phyloP scores from a whole-genome alignment of 805 yeast species.

The Sugiyamaella boreocaroliniensis region DNA sequence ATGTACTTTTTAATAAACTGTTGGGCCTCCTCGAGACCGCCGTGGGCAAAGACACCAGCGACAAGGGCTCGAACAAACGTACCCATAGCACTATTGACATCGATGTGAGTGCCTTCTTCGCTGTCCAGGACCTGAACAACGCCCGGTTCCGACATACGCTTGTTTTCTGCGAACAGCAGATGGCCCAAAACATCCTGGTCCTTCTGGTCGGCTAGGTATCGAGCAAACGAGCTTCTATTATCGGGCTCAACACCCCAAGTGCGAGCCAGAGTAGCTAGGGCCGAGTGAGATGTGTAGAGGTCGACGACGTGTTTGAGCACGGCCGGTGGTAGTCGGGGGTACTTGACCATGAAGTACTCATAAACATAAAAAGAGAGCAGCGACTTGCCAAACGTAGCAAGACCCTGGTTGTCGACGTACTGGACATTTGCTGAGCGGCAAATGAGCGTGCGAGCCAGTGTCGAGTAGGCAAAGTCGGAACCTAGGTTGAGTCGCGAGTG shows the following conservation, averaged over 20 bases:
- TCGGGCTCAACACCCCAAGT: constrained; percentile 89
- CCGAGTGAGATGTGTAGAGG: constrained; percentile 61
- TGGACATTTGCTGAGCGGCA: constrained; percentile 41
- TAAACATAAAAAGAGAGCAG: constrained; percentile 68
- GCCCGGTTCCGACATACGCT: constrained; percentile 16
- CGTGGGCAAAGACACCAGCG: constrained; percentile 74
- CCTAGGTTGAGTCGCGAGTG: constrained; percentile 72
- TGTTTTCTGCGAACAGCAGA: constrained; percentile 14
- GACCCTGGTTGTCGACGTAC: constrained; percentile 66
- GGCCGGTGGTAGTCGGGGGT: constrained; percentile 84
- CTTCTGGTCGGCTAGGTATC: constrained; percentile 63
- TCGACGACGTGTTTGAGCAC: constrained; percentile 71
- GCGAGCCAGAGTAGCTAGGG: constrained; percentile 61
- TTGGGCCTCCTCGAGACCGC: constrained; percentile 58
- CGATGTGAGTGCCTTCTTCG: constrained; percentile 33
- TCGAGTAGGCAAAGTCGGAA: constrained; percentile 46
- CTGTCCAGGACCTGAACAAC: constrained; percentile 42
- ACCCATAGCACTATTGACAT: constrained; percentile 43
- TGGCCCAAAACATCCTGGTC: constrained; percentile 43
- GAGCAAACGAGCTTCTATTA: constrained; percentile 51
- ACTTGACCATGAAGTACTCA: constrained; percentile 63
- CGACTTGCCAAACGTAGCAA: constrained; percentile 76
- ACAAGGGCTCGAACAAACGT: constrained; percentile 74
- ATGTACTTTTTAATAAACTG: constrained; percentile 68
- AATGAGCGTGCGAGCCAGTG: constrained; percentile 76